Evolutionary conservation across 2,329 filamentous ascomycete species (phyloP), one percentile per base, ranked within the genome.

Genomic region (Sporothrix protearum): DNA sequence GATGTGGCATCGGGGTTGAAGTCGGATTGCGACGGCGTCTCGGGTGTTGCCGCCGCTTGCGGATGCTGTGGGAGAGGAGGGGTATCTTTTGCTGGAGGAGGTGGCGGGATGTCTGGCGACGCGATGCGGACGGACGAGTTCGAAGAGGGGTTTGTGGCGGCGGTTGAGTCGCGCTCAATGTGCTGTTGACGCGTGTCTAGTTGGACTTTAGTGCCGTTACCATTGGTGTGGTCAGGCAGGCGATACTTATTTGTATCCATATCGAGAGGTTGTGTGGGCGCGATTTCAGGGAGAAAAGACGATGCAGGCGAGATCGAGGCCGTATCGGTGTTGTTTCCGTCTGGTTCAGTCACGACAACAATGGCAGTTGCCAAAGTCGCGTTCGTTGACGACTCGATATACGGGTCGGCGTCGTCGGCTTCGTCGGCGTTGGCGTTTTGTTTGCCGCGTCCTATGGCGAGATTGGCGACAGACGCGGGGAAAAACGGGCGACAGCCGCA

Each of bases 191-290:
- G 85, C 57, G 83, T 88, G 49, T 87, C 85, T 42, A 84, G 81
- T 73, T 87, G 87, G 53, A 85, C 85, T 78, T 91, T 90, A 78
- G 88, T 85, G 81, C 88, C 88, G 83, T 92, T 87, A 80, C 88
- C 85, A 81, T 89, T 90, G 69, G 83, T 86, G 78, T 90, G 87
- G 80, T 93, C 91, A 71, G 91, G 90, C 78, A 93, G 82, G 59
- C 89, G 87, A 78, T 92, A 93, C 80, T 93, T 93, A 78, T 91
- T 86, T 71, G 87, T 90, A 80, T 93, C 91, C 85, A 91, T 89
- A 75, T 86, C 86, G 79, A 88, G 77, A 72, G 84, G 83, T 69
- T 84, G 81, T 19, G 81, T 77, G 47, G 82, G 81, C 76, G 78
- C 82, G 79, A 85, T 89, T 81, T 87, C 84, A 51, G 86, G 86